Conservation (phyloP, 2,329 filamentous ascomycete species). For the Chaetomium strumarium region DNA sequence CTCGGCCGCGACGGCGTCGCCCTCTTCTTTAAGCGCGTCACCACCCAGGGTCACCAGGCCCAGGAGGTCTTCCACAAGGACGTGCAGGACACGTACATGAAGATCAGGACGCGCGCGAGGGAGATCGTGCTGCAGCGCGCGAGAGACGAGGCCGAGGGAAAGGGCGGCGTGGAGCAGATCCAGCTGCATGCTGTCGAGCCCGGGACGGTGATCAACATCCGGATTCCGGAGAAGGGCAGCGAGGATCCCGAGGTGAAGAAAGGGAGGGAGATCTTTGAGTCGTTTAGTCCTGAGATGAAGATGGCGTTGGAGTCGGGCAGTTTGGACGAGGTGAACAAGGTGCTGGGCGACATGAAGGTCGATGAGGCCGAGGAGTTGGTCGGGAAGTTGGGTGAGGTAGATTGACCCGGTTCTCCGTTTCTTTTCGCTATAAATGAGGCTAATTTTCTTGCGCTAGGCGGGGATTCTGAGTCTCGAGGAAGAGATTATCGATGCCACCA, state of each 20-base stretch:
- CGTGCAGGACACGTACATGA: constrained; percentile 78
- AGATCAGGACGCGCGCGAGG: constrained; percentile 69
- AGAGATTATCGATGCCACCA: constrained; percentile 91
- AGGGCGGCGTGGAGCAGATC: constrained; percentile 83
- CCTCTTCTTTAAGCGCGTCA: constrained; percentile 95
- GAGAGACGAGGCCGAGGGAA: constrained; percentile 41
- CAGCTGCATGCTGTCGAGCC: constrained; percentile 95
- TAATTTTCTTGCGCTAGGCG: constrained; percentile 46
- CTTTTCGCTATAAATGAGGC: constrained; percentile 14
- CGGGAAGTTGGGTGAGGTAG: constrained; percentile 62
- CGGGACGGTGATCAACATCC: constrained; percentile 84
- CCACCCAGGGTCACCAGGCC: constrained; percentile 81
- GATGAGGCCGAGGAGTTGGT: constrained; percentile 79
- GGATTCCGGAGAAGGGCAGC: constrained; percentile 64
- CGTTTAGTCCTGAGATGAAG: constrained; percentile 75
- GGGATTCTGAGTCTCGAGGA: constrained; percentile 88
- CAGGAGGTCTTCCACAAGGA: constrained; percentile 89
- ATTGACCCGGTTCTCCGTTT: constrained; percentile 12
- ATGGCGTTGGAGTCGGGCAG: constrained; percentile 82
- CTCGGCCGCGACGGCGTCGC: constrained; percentile 82
- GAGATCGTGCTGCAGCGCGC: constrained; percentile 59
- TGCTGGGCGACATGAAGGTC: constrained; percentile 77
- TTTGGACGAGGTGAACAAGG: constrained; percentile 81
- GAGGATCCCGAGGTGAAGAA: constrained; percentile 58
- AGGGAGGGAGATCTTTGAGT: constrained; percentile 72